These are phyloP conservation scores for Pterocarpus santalinus DNA, from an alignment of 306 rosid genomes.

Conservation along the genomic window DNA sequence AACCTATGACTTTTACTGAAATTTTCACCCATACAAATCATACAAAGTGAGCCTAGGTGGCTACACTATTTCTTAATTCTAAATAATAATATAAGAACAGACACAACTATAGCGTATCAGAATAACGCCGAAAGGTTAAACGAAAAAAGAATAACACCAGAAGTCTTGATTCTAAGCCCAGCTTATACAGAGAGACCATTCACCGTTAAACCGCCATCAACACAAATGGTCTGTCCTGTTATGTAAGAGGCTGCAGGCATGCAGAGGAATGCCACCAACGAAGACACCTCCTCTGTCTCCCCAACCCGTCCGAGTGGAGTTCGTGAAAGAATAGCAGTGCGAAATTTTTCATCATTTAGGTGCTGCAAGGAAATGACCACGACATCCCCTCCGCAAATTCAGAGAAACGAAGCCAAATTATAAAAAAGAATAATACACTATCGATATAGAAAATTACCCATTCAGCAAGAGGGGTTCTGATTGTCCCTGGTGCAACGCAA, in stretches of 20 bases:
- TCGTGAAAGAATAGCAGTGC: conserved; percentile 3
- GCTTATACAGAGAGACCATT: conserved; percentile 2
- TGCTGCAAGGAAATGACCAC: conserved; percentile 21
- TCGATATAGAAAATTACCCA: background rate
- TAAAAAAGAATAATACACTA: too few relatives aligned
- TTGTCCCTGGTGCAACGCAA: conserved; percentile 63
- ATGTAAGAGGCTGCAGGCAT: conserved; percentile 54
- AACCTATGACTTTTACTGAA: background rate
- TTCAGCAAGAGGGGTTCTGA: conserved; percentile 46
- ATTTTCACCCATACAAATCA: background rate
- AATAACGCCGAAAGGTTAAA: background rate
- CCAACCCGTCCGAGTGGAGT: conserved; percentile 56
- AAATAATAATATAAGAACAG: background rate
- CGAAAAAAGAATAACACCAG: too few relatives aligned
- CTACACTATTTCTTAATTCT: background rate
- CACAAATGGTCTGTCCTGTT: conserved; percentile 44
- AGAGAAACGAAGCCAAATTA: background rate
- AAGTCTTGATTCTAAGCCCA: background rate
- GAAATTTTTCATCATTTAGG: conserved; percentile 17
- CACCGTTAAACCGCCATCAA: conserved; percentile 39
- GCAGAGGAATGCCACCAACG: conserved; percentile 58
- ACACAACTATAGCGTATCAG: background rate
- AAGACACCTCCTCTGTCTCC: conserved; percentile 57
- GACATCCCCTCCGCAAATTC: background rate
- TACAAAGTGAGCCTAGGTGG: background rate